These are phyloP conservation scores for Murraya koenigii DNA, from an alignment of 345 rosid species.

Conservation along the genomic window DNA sequence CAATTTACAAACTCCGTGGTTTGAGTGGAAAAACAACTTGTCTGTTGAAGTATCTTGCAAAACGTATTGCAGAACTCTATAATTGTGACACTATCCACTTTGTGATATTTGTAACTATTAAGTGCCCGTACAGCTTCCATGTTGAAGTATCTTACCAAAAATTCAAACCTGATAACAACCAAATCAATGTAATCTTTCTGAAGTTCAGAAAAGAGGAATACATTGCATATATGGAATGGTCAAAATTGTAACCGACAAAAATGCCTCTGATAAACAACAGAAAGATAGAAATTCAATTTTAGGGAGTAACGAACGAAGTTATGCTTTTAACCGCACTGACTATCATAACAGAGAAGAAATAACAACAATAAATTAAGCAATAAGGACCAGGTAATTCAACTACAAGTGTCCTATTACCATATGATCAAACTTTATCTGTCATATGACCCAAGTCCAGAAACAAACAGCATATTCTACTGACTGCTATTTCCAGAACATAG, in stretches of 20 bases:
- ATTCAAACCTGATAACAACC: not conserved
- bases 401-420: not conserved
- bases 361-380: not conserved
- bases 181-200: not conserved
- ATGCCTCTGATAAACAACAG: not conserved
- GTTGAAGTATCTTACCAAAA: not conserved
- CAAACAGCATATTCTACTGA: not conserved
- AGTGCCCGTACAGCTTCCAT: not conserved
- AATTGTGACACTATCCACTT: not conserved
- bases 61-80: not conserved
- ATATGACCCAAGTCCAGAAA: not conserved
- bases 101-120: not conserved
- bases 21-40: not conserved
- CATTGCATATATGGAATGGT: not conserved
- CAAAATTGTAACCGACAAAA: not conserved
- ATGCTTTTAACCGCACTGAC: not conserved
- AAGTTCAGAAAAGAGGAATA: not conserved
- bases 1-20: not conserved
- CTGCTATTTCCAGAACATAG: not conserved
- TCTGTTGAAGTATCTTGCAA: not conserved
- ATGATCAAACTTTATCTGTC: not conserved
- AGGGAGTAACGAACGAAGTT: not conserved
- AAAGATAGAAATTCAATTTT: not conserved
- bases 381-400: not conserved
- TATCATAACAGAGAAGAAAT: not conserved